Conservation (phyloP, 148 eudicot genomes). For the Spergularia bocconei region DNA sequence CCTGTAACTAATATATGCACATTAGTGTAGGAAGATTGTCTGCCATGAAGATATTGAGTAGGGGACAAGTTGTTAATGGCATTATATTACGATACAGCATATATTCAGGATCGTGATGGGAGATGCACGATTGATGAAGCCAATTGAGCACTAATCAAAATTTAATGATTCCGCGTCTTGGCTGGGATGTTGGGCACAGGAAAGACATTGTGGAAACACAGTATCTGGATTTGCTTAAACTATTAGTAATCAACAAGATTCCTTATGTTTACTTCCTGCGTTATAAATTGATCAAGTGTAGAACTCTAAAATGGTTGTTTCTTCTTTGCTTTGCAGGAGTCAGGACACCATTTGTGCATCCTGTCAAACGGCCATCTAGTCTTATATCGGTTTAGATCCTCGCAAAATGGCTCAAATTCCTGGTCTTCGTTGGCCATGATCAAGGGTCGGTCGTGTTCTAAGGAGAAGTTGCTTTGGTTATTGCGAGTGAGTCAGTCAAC, state of each 20-base stretch:
- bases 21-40: too few relatives aligned
- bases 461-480: too few relatives aligned
- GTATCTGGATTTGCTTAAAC: neutral
- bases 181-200: constrained; percentile 8
- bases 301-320: neutral
- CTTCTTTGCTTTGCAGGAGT: too few relatives aligned
- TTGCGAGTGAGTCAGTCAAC: neutral
- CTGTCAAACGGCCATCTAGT: too few relatives aligned
- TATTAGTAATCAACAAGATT: neutral
- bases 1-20: too few relatives aligned
- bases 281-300: neutral
- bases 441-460: too few relatives aligned
- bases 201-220: neutral
- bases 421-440: too few relatives aligned
- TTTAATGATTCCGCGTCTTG: neutral
- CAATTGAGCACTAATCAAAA: neutral
- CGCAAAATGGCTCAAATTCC: too few relatives aligned
- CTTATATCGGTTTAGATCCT: too few relatives aligned
- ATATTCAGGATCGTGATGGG: neutral
- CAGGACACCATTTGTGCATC: too few relatives aligned
- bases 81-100: neutral
- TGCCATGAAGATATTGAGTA: too few relatives aligned
- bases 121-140: neutral
- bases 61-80: neutral
- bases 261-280: neutral